A percentile compares a stretch with the other conserved stretches of the same genome.
phyloP scores from a whole-genome alignment of 2,329 filamentous ascomycete genomes.

The Penicillium sp. region DNA sequence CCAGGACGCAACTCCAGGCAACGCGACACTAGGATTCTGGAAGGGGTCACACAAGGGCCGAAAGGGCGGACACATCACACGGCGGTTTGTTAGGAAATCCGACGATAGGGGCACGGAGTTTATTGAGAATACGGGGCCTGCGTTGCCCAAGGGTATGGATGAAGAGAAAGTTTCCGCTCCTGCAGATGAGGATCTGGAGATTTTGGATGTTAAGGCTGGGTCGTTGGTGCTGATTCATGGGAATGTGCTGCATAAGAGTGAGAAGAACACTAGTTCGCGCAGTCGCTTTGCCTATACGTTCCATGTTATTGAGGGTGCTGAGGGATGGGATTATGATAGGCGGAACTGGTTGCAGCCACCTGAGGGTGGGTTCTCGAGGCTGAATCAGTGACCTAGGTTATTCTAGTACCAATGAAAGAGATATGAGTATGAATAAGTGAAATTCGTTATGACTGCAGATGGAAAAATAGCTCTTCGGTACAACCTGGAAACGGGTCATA shows the following conservation, averaged over 20 bases:
- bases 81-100: conserved; percentile 67
- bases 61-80: conserved; percentile 62
- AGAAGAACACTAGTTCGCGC: conserved; percentile 80
- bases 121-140: conserved; percentile 61
- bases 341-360: conserved; percentile 93
- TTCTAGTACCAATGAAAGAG: not conserved
- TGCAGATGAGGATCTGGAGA: conserved; percentile 55
- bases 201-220: conserved; percentile 85
- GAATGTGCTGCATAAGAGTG: conserved; percentile 92
- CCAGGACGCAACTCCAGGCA: conserved; percentile 80
- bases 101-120: conserved; percentile 61
- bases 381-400: conserved; percentile 31
- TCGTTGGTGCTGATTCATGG: conserved; percentile 91
- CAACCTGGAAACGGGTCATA: too few relatives aligned
- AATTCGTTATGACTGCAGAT: too few relatives aligned
- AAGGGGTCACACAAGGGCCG: conserved; percentile 63
- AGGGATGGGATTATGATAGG: conserved; percentile 66
- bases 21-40: conserved; percentile 84
- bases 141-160: conserved; percentile 57
- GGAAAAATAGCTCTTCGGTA: too few relatives aligned
- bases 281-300: conserved; percentile 96
- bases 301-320: conserved; percentile 83
- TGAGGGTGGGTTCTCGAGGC: conserved; percentile 66
- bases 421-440: too few relatives aligned
- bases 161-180: conserved; percentile 37